A percentile compares a stretch with the other conserved stretches of the same genome.
Evolutionary conservation across 2,329 filamentous ascomycete genomes (phyloP).

Genomic region (Trichophyton simii): DNA sequence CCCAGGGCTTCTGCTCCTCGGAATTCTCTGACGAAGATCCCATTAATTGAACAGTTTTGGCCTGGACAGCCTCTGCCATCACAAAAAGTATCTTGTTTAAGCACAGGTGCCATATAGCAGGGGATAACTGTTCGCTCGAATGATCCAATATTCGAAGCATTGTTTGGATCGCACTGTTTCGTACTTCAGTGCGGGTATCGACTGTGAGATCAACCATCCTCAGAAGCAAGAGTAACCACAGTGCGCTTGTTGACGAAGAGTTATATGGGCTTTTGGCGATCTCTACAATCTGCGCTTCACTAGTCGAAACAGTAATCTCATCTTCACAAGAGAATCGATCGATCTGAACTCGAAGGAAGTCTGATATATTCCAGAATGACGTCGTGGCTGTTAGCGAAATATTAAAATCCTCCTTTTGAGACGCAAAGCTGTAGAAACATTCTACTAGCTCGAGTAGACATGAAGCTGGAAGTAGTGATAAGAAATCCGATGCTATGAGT

Average conservation of each 20-base stretch:
- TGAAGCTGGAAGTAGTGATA: constrained; percentile 56
- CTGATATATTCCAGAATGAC: constrained; percentile 90
- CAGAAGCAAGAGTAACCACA: constrained; percentile 27
- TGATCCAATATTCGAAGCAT: constrained; percentile 84
- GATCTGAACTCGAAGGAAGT: constrained; percentile 54
- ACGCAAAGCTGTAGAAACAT: constrained; percentile 78
- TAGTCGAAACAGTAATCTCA: constrained; percentile 35
- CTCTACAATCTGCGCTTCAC: constrained; percentile 44
- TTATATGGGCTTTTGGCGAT: constrained; percentile 49
- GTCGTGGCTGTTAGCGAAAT: constrained; percentile 90
- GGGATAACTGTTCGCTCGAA: constrained; percentile 66
- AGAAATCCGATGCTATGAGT: constrained; percentile 87
- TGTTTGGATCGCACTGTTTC: constrained; percentile 68
- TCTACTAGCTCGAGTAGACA: constrained; percentile 71
- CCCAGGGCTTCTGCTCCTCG: constrained; percentile 43
- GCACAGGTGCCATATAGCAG: constrained; percentile 72
- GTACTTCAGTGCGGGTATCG: constrained; percentile 29
- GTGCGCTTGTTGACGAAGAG: constrained; percentile 40
- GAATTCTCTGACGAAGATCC: constrained; percentile 9
- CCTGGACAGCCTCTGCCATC: constrained; percentile 58
- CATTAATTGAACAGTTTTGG: constrained; percentile 27
- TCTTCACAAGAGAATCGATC: constrained; percentile 29
- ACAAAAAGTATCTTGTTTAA: constrained; percentile 69
- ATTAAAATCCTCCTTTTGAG: constrained; percentile 83
- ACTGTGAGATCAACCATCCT: constrained; percentile 29